Evolutionary conservation across 345 rosid species (phyloP), one percentile per base, ranked within the genome.

Genomic region (Gossypium anomalum): DNA sequence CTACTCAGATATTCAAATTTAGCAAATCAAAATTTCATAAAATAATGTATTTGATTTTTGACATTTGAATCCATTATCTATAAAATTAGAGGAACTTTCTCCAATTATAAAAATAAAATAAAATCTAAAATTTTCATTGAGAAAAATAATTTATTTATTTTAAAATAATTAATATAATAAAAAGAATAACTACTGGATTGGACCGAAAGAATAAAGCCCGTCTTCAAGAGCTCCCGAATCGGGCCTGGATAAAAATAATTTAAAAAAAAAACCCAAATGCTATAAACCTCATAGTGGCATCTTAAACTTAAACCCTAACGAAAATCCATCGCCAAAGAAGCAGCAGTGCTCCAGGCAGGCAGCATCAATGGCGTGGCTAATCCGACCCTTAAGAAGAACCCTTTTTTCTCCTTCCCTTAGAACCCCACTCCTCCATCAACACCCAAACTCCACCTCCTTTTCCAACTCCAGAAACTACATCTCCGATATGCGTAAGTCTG

Each of bases 401-500:
- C 85, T 78, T 16, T 73, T 73, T 47, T 67, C 12, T 63, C 65
- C 81, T 14, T 15, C 62, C 2, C 52, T 70, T 34, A 59, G 57
- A 70, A 51, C 70, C 68, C 75, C 78, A 34, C 74, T 52, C 65
- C 52, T 66, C 23, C 80, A 67, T 41, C 13, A 73, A 13, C 64
- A 20, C 58, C 79, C 66, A 63, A 51, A 38, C 0, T 68, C 13
- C 25, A 76, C 48, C 20, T 4, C 76, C 58, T 10, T 69, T 12
- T 60, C 75, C 44, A 47, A 66, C 80, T 49, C 87, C 47, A 82
- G 91, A 79, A 82, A 70, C 77, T 92, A 87, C 82, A 77, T 85
- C 0, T 82, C 96, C 11, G 94, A 88, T 47, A 89, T 86, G 97
- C 95, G 92, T 73, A 89, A 89, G 68, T 82, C 93, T n/a, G 98